A percentile compares a stretch with the other conserved stretches of the same genome.
These are phyloP conservation scores for Nicotiana tabacum DNA, from an alignment of 257 asterid genomes.

Conservation along the genomic window DNA sequence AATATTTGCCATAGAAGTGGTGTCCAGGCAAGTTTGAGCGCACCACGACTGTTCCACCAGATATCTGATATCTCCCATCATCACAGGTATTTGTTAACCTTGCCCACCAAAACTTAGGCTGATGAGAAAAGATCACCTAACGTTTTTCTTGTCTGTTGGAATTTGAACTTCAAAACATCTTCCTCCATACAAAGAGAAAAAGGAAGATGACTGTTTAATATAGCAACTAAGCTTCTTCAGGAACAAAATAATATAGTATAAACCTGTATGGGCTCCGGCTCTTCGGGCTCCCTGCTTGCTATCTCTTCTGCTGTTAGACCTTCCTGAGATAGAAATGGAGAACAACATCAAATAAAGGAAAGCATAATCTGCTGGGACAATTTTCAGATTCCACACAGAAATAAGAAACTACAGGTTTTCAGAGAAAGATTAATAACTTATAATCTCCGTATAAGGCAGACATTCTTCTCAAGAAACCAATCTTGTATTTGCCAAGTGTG, in stretches of 20 bases:
- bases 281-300: slow-evolving; percentile 71
- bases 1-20: not conserved
- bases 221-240: not conserved
- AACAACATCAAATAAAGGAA: slow-evolving; percentile 1
- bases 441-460: not conserved
- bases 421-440: not conserved
- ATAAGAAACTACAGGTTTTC: not conserved
- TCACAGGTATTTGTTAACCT: not conserved
- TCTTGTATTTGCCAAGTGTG: not conserved
- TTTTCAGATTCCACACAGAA: not conserved
- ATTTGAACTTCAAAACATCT: not conserved
- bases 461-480: not conserved
- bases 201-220: slow-evolving; percentile 3
- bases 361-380: not conserved
- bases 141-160: not conserved
- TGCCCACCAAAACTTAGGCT: not conserved
- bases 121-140: not conserved
- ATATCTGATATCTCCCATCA: not conserved
- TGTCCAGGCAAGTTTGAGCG: not conserved
- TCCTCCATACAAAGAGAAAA: not conserved
- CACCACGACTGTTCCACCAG: not conserved
- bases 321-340: slow-evolving; percentile 41
- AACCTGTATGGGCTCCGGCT: slow-evolving; percentile 62
- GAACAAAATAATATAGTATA: not conserved
- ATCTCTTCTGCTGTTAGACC: slow-evolving; percentile 87